These are phyloP conservation scores for Cercospora sp. DNA, from an alignment of 2,329 filamentous ascomycete genomes.

Conservation along the genomic window DNA sequence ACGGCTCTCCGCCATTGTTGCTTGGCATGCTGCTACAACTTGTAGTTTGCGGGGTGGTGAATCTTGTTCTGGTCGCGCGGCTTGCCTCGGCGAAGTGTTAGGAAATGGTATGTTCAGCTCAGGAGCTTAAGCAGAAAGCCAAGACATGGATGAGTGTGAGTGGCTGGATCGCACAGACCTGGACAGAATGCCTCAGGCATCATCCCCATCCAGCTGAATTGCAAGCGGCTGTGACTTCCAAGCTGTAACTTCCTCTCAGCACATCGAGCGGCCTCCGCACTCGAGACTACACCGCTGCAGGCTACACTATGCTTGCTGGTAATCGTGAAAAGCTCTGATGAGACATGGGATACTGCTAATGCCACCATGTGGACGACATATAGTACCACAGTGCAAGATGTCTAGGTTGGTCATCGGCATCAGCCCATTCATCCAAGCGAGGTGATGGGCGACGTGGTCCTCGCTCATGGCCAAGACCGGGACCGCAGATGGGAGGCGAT, in stretches of 20 bases:
- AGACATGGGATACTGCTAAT: neutral
- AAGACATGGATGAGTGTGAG: neutral
- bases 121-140: neutral
- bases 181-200: neutral
- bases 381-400: neutral
- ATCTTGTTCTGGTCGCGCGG: neutral
- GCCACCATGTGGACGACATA: neutral
- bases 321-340: neutral
- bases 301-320: neutral
- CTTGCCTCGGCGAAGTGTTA: neutral
- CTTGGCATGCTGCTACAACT: neutral
- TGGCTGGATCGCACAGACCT: neutral
- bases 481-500: neutral
- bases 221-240: neutral
- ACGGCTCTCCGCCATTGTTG: neutral
- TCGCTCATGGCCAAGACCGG: neutral
- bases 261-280: neutral
- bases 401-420: neutral
- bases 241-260: neutral
- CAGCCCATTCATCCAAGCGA: neutral
- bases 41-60: constrained; percentile 6
- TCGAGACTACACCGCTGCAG: neutral
- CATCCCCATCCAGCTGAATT: neutral
- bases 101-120: neutral
- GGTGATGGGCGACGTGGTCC: neutral